These are phyloP conservation scores for Colletotrichum truncatum DNA, from an alignment of 2,329 filamentous ascomycete genomes.

Conservation along the genomic window DNA sequence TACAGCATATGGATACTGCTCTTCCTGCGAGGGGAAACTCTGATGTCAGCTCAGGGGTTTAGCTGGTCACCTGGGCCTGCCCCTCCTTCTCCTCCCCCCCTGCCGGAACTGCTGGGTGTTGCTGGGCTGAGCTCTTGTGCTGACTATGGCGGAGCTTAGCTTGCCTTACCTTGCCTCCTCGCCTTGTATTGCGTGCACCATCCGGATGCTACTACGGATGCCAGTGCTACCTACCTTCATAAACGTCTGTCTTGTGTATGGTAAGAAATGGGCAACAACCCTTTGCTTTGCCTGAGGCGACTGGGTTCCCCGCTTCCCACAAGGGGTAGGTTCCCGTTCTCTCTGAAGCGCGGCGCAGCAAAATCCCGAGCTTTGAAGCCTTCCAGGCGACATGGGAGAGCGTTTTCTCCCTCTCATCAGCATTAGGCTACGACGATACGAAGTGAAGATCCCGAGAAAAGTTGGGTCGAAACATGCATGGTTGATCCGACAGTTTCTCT, in stretches of 20 bases:
- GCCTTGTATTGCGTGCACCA: too few relatives aligned
- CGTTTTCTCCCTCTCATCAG: too few relatives aligned
- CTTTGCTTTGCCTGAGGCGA: too few relatives aligned
- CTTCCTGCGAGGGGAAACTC: neutral
- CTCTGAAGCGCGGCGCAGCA: conserved; percentile 11
- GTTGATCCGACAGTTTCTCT: neutral
- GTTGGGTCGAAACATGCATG: conserved; percentile 10
- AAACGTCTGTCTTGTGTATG: neutral
- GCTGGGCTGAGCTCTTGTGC: conserved; percentile 1
- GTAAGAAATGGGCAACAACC: too few relatives aligned
- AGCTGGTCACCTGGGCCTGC: neutral
- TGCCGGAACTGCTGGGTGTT: conserved; percentile 13
- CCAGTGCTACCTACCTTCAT: too few relatives aligned
- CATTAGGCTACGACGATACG: neutral
- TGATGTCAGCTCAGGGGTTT: conserved; percentile 16
- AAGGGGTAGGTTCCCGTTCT: too few relatives aligned
- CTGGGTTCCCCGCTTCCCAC: conserved; percentile 25
- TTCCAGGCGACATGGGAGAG: neutral
- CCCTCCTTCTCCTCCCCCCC: neutral
- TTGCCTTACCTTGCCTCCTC: too few relatives aligned
- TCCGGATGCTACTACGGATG: neutral
- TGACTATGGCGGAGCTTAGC: neutral
- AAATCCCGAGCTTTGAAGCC: neutral
- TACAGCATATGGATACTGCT: too few relatives aligned
- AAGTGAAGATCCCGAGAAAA: neutral